Base-by-base conservation (phyloP, 1,284 basidiomycete species). In the Ustilago bromivora region DNA sequence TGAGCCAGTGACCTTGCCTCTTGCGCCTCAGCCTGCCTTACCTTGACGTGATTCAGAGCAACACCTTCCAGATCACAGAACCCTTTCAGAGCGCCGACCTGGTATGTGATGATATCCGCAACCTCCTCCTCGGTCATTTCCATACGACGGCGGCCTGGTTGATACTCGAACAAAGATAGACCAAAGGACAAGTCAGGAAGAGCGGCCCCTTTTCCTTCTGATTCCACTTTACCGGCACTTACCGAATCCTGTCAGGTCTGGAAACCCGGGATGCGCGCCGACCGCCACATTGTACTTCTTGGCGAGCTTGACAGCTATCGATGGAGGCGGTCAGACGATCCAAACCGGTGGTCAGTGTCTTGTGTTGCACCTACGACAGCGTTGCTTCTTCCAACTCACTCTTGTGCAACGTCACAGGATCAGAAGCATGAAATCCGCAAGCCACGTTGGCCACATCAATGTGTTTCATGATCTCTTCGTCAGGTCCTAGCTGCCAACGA, bases 401-500 rank as follows among this genome's bases (percentile, higher is more conserved):
- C 57, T 62, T 64, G 43, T 61, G 59, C 36, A 76, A 46, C 2
- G 69, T 76, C 31, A 56, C 57, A 8, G 72, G 69, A 54, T 76
- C 72, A 4, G 62, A 66, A 52, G 72, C 72, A 31, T 76, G 72
- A 35, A 76, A 76, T 8, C 72, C 72, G 15, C 61, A 63, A 17
- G 72, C 72, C 2, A 76, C 62, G 53, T 76, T 76, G 43, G 61
- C 61, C 1, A 59, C 67, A 46, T 76, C 68, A 43, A 76, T 76
- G 17, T 62, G 47, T 43, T 66, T 61, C 63, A 76, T 71, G 46
- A 76, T 58, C 34, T 54, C 61, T 9, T 76, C 72, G 31, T 76
- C 72, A 32, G 57, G 57, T n/a, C 61, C 72, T 2, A 76, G 57
- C 43, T 55, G 43, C 72, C 72, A 76, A 9, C 66, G 55, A 3